phyloP scores from a whole-genome alignment of 2,329 filamentous ascomycete genomes.

The Talaromyces islandicus region DNA sequence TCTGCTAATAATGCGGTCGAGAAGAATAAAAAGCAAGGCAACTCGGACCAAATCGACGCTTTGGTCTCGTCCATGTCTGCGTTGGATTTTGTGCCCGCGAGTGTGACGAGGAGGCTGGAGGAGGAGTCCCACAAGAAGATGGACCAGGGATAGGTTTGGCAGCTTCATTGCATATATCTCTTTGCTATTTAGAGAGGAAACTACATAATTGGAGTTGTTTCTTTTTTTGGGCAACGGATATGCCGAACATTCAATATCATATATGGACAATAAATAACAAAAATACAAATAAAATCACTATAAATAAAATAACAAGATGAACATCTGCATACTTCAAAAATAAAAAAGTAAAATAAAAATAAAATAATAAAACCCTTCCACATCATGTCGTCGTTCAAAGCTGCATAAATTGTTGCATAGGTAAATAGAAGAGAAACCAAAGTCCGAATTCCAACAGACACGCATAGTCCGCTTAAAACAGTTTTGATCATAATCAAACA shows the following conservation, averaged over 20 bases:
- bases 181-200: not conserved
- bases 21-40: not conserved
- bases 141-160: not conserved
- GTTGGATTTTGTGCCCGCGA: slow-evolving; percentile 38
- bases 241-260: not conserved
- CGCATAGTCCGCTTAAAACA: too few relatives aligned
- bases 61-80: slow-evolving; percentile 40
- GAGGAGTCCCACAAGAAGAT: slow-evolving; percentile 10
- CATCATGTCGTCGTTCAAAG: not conserved
- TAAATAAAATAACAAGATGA: not conserved
- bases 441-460: not conserved
- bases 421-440: not conserved
- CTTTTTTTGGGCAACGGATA: not conserved
- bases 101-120: slow-evolving; percentile 28
- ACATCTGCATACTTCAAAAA: not conserved
- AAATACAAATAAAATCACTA: not conserved
- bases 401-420: not conserved
- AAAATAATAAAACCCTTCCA: not conserved
- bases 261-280: not conserved
- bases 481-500: not conserved
- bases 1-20: not conserved
- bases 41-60: slow-evolving; percentile 23
- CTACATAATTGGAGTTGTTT: too few relatives aligned
- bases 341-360: not conserved
- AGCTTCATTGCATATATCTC: not conserved